Conservation (phyloP, 2,329 filamentous ascomycete genomes). For the Fusarium torreyae region DNA sequence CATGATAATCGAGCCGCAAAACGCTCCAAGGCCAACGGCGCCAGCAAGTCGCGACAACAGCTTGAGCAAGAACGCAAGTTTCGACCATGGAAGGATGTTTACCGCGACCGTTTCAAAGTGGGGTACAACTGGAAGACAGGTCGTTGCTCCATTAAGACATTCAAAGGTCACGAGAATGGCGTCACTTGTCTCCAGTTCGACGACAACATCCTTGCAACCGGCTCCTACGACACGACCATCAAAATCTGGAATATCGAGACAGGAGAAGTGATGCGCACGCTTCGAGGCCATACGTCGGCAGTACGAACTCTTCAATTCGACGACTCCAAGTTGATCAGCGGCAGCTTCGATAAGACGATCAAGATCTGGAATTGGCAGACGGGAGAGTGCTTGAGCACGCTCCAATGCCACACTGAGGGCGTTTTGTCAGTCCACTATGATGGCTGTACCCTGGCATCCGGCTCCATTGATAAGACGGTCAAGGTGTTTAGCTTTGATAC, state of each 20-base stretch:
- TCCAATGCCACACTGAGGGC: constrained; percentile 83
- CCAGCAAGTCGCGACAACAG: constrained; percentile 52
- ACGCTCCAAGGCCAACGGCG: constrained; percentile 51
- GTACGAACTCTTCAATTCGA: constrained; percentile 95
- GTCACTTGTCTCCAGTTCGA: constrained; percentile 73
- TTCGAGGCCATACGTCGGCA: constrained; percentile 85
- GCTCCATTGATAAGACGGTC: constrained; percentile 89
- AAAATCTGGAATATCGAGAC: constrained; percentile 97
- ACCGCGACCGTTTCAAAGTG: constrained; percentile 94
- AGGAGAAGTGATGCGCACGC: constrained; percentile 86
- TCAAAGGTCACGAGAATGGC: constrained; percentile 89
- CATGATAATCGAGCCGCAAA: constrained; percentile 51
- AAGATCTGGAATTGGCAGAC: constrained; percentile 98
- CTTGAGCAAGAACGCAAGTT: constrained; percentile 64
- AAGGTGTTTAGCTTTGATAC: constrained; percentile 94
- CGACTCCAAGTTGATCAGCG: constrained; percentile 90
- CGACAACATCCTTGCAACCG: constrained; percentile 91
- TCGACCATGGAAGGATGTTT: constrained; percentile 94
- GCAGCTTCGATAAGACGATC: constrained; percentile 88
- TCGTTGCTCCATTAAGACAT: constrained; percentile 85
- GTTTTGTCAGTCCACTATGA: constrained; percentile 93
- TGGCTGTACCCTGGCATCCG: constrained; percentile 86
- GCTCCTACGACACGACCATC: constrained; percentile 94
- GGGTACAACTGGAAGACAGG: constrained; percentile 98
- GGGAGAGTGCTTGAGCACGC: constrained; percentile 86